Percentiles rank a stretch among this genome's conserved stretches.
Evolutionary conservation across 768 basidiomycete genomes (phyloP).

Genomic region (Chlorophyllum brunneum): DNA sequence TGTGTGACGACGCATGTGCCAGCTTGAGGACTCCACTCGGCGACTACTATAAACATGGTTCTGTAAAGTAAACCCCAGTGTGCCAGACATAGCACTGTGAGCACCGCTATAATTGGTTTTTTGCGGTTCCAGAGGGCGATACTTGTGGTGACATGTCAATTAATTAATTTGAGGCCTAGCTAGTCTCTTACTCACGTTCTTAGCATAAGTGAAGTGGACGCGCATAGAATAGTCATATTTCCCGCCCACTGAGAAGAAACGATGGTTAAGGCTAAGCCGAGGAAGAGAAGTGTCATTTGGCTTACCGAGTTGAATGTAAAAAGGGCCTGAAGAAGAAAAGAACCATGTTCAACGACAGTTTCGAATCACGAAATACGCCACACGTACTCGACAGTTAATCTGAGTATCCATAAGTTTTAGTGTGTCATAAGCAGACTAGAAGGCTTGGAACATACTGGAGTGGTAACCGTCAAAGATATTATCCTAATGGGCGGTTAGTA

Average conservation of each 20-base stretch:
- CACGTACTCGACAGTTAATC: conserved; percentile 60
- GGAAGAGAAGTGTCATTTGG: not conserved
- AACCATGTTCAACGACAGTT: not conserved
- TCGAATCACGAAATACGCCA: not conserved
- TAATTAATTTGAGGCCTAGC: not conserved
- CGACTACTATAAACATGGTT: conserved; percentile 64
- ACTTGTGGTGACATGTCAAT: conserved; percentile 25
- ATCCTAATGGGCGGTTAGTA: conserved; percentile 37
- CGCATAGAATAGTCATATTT: conserved; percentile 61
- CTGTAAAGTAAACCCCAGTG: conserved; percentile 69
- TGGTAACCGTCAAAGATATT: conserved; percentile 49
- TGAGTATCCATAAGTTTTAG: conserved; percentile 17
- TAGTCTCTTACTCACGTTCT: conserved; percentile 46
- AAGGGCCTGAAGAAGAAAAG: conserved; percentile 39
- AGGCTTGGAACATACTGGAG: conserved; percentile 30
- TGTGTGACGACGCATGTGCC: conserved; percentile 46
- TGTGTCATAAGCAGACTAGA: conserved; percentile 13
- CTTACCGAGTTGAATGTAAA: conserved; percentile 67
- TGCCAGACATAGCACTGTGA: conserved; percentile 51
- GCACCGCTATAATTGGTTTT: conserved; percentile 41
- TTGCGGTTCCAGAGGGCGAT: conserved; percentile 71
- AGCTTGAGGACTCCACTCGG: conserved; percentile 42
- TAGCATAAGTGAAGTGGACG: conserved; percentile 67
- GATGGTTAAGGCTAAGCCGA: not conserved
- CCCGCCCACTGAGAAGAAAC: conserved; percentile 46